Evolutionary conservation across 805 yeast species (phyloP).

Genomic region (Yarrowia osloensis): DNA sequence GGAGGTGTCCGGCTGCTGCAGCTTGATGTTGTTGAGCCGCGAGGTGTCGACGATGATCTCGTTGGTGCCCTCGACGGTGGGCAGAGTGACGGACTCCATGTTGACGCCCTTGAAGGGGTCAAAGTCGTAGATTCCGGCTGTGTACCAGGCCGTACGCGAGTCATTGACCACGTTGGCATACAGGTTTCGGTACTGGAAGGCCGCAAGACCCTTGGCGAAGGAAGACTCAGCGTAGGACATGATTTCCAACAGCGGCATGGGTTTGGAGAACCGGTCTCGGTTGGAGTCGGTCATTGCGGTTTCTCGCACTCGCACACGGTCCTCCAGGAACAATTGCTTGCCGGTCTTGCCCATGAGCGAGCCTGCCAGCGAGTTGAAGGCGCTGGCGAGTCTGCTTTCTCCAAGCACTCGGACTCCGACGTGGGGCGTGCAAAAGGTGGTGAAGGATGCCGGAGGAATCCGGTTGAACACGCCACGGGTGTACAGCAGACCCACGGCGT

Average conservation of each 20-base stretch:
- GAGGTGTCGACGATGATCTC: constrained; percentile 20
- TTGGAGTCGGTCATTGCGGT: constrained; percentile 33
- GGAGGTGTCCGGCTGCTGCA: constrained; percentile 3
- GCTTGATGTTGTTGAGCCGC: constrained; percentile 21
- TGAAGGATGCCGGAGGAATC: constrained; percentile 59
- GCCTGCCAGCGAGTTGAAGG: constrained; percentile 68
- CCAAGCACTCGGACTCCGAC: constrained; percentile 65
- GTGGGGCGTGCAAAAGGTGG: constrained; percentile 71
- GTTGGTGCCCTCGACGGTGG: constrained; percentile 1
- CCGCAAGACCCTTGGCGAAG: constrained; percentile 57
- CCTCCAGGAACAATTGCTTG: constrained; percentile 62
- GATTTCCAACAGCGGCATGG: constrained; percentile 58
- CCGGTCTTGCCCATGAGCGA: constrained; percentile 70
- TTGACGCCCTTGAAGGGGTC: constrained; percentile 26
- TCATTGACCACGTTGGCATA: constrained; percentile 81
- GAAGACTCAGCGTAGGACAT: constrained; percentile 66
- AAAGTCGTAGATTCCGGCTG: constrained; percentile 49
- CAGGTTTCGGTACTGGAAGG: constrained; percentile 56
- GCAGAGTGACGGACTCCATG: constrained; percentile 18
- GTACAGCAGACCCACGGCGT: constrained; percentile 71
- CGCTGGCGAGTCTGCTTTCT: constrained; percentile 48
- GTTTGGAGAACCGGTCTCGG: constrained; percentile 32
- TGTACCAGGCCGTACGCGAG: constrained; percentile 80
- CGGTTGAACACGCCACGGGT: constrained; percentile 53
- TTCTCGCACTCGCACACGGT: constrained; percentile 18